Evolutionary conservation across 805 yeast species (phyloP), one percentile per base, ranked within the genome.

Genomic region (Yamadazyma tumulicola): DNA sequence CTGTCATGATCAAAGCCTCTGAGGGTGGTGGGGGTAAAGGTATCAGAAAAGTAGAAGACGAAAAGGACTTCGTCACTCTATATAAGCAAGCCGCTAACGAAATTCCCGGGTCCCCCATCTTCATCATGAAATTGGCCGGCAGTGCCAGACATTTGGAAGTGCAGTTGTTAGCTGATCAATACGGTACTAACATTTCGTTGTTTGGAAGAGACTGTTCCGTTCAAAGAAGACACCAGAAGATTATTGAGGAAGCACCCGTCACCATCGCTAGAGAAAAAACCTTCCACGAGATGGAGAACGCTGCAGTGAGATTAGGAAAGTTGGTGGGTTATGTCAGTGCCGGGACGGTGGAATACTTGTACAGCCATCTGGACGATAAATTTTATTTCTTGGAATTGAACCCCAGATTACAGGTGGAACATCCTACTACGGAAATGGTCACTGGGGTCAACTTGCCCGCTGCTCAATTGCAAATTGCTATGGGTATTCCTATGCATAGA

Each of bases 1-100:
- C 99, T 20, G 95, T 93, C 35, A 93, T 93, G 99, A 81, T 93
- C 57, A 93, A 93, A 66, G 98, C 98, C 32, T 88, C 97, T 39
- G 99, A 93, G 79, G 99, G 99, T 73, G 99, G 99, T 66, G 99
- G 99, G 69, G 99, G 99, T 73, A 93, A 93, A 69, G 99, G 99
- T 77, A 93, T 93, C 62, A 83, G 99, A 72, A 88, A 88, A 66
- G 97, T 88, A 46, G 95, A 85, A 38, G 59, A 72, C 44, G 96
- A 84, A 61, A 80, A 78, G 45, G 85, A 88, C 52, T 93, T 93
- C 48, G 54, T 72, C 26, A 44, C 85, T 18, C 65, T 85, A 44
- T 93, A 91, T 59, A 79, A 81, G 48, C 99, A 93, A 70, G 98
- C 97, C 29, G 86, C 95, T 34, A 85, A 85, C 51, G 99, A 93